A percentile compares a stretch with the other conserved stretches of the same genome.
Conservation (phyloP, 805 yeast genomes). For the Ascoidea rubescens region DNA sequence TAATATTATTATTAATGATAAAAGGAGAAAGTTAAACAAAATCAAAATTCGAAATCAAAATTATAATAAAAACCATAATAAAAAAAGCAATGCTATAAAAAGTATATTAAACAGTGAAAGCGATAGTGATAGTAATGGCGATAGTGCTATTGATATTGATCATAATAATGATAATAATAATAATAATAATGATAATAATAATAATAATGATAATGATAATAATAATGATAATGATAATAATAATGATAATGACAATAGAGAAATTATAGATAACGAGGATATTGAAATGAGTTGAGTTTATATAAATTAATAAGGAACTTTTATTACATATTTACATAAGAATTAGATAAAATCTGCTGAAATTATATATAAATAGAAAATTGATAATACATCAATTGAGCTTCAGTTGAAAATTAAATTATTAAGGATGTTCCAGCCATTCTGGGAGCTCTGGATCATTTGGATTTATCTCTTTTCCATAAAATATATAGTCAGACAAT, state of each 20-base stretch:
- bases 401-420: too few species aligned
- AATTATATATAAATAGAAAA: constrained; percentile 8
- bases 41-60: too few species aligned
- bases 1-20: too few species aligned
- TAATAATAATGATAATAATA: not conserved
- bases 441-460: constrained; percentile 13
- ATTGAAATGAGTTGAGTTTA: not conserved
- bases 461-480: constrained; percentile 41
- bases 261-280: not conserved
- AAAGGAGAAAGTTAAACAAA: too few species aligned
- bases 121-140: constrained; percentile 6
- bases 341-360: not conserved
- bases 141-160: constrained; percentile 1
- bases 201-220: not conserved
- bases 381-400: too few species aligned
- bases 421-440: constrained; percentile 19
- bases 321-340: not conserved
- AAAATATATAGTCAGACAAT: constrained; percentile 59
- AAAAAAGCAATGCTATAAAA: constrained; percentile 1
- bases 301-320: not conserved
- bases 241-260: constrained; percentile 3
- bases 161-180: constrained; percentile 6
- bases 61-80: not conserved
- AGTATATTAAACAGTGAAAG: constrained; percentile 1
- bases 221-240: not conserved